Conservation (phyloP, 176 grass and related monocot genomes). For the Tillandsia leiboldiana region DNA sequence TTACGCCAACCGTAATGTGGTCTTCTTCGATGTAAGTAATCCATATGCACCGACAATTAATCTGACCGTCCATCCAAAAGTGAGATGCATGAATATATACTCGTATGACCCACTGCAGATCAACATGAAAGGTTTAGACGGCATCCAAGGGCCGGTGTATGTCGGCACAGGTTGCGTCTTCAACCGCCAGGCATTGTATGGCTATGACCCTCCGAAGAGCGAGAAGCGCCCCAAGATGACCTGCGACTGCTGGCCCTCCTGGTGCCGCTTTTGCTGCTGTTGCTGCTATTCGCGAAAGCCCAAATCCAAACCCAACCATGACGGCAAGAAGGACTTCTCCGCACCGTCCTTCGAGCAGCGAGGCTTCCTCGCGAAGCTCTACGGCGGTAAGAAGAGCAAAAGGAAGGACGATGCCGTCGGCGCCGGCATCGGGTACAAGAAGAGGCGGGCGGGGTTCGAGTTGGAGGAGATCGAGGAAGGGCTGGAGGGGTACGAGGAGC, state of each 20-base stretch:
- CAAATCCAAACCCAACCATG: conserved; percentile 27
- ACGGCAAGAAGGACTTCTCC: conserved; percentile 15
- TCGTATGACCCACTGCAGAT: conserved; percentile 35
- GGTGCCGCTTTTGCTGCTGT: conserved; percentile 90
- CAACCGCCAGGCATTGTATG: conserved; percentile 85
- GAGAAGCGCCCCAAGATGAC: conserved; percentile 94
- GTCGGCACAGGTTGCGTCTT: conserved; percentile 78
- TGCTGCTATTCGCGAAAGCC: conserved; percentile 46
- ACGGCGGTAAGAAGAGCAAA: conserved; percentile 44
- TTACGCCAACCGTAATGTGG: conserved; percentile 82
- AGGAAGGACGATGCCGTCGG: conserved; percentile 48
- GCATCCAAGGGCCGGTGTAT: conserved; percentile 87
- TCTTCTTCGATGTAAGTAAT: conserved; percentile 74
- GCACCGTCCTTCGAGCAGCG: not conserved
- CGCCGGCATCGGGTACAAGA: conserved; percentile 50
- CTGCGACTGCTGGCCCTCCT: conserved; percentile 94
- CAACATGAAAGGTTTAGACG: conserved; percentile 97
- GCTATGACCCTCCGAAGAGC: conserved; percentile 69
- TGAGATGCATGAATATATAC: not conserved
- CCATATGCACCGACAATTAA: not conserved
- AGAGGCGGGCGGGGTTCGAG: conserved; percentile 53
- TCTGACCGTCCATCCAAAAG: not conserved
- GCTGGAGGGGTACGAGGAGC: conserved; percentile 79
- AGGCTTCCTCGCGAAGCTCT: conserved; percentile 36
- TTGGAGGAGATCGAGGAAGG: conserved; percentile 99